Percentiles rank a stretch among this genome's conserved stretches.
Evolutionary conservation across 257 asterid species (phyloP).

Genomic region (Oldenlandia corymbosa): DNA sequence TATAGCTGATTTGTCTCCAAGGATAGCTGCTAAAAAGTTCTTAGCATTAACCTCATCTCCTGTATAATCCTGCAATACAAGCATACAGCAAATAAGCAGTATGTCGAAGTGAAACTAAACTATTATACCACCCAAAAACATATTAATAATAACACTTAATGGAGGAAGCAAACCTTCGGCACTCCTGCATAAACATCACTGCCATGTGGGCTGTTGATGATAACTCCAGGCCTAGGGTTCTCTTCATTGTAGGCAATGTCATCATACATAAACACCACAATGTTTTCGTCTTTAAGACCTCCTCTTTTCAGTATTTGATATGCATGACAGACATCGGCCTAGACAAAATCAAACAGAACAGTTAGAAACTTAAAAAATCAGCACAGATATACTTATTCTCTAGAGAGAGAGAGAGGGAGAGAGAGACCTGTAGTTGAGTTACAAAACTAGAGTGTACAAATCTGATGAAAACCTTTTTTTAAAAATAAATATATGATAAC

Average conservation of each 20-base stretch:
- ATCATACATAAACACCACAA: constrained; percentile 83
- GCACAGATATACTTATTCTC: neutral
- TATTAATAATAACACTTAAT: neutral
- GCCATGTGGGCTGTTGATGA: constrained; percentile 86
- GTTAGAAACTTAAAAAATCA: neutral
- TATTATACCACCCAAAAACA: constrained; percentile 8
- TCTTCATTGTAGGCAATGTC: constrained; percentile 73
- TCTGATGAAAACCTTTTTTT: neutral
- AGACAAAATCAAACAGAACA: constrained; percentile 6
- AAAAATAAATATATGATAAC: neutral
- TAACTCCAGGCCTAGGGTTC: constrained; percentile 84
- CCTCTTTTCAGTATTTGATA: constrained; percentile 79
- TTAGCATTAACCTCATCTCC: constrained; percentile 65
- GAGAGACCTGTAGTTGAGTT: neutral
- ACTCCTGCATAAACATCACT: constrained; percentile 85
- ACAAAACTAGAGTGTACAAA: neutral
- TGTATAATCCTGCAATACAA: constrained; percentile 71
- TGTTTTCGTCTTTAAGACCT: constrained; percentile 90
- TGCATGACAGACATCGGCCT: constrained; percentile 99
- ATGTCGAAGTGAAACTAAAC: constrained; percentile 10
- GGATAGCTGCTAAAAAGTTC: constrained; percentile 71
- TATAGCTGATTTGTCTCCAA: constrained; percentile 72
- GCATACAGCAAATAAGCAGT: constrained; percentile 18
- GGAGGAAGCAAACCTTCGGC: constrained; percentile 74
- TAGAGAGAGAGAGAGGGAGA: no score